A percentile compares a stretch with the other conserved stretches of the same genome.
These are phyloP conservation scores for Xylaria polymorpha DNA, from an alignment of 2,329 filamentous ascomycete species.

Conservation along the genomic window DNA sequence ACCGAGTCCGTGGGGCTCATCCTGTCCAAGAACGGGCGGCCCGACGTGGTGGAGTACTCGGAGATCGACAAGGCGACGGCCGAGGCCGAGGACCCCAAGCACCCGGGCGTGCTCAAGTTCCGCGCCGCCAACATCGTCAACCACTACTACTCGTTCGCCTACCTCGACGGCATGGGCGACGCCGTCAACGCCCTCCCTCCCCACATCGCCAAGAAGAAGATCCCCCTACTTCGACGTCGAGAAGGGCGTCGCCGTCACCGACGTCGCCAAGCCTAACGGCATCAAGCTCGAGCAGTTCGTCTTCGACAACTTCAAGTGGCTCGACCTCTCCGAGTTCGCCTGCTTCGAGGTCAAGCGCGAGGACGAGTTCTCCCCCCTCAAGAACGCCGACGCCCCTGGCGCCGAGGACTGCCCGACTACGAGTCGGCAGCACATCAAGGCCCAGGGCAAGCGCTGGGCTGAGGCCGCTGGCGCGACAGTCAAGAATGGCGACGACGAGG, in stretches of 20 bases:
- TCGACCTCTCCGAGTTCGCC: slow-evolving; percentile 88
- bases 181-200: slow-evolving; percentile 91
- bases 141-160: slow-evolving; percentile 97
- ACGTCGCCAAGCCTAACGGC: slow-evolving; percentile 83
- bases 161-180: slow-evolving; percentile 88
- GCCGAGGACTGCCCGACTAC: slow-evolving; percentile 86
- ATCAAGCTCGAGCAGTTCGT: slow-evolving; percentile 99
- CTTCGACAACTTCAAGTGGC: slow-evolving; percentile 95
- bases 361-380: slow-evolving; percentile 97
- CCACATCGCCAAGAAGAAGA: slow-evolving; percentile 99
- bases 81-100: slow-evolving; percentile 85
- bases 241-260: slow-evolving; percentile 82
- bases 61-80: slow-evolving; percentile 93
- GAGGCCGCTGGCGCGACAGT: slow-evolving; percentile 81
- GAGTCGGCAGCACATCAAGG: slow-evolving; percentile 89
- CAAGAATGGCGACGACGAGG: slow-evolving; percentile 66
- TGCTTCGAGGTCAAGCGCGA: slow-evolving; percentile 96
- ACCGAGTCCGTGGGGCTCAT: slow-evolving; percentile 97
- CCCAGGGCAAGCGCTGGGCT: slow-evolving; percentile 88
- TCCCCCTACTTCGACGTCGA: slow-evolving; percentile 84
- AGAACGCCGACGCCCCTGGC: slow-evolving; percentile 70
- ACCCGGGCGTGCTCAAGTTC: slow-evolving; percentile 88
- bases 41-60: slow-evolving; percentile 98
- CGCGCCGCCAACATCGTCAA: slow-evolving; percentile 99
- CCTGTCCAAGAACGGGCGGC: slow-evolving; percentile 92